phyloP scores from a whole-genome alignment of 139 green algal genomes.

The Tetratostichococcus sp. region DNA sequence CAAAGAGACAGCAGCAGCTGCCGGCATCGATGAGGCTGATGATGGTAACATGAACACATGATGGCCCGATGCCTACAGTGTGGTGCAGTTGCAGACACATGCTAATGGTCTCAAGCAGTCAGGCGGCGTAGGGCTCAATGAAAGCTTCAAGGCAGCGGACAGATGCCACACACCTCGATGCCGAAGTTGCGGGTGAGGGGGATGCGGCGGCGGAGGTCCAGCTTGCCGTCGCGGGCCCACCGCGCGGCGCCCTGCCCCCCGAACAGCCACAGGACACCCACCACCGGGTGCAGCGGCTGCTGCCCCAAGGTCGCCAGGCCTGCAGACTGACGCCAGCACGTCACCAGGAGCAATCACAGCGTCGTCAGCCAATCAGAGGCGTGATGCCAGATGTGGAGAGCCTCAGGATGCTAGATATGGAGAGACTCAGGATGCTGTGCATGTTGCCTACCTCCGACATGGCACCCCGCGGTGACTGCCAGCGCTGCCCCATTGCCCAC shows the following conservation, averaged over 20 bases:
- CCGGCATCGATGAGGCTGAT: no score
- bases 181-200: constrained; percentile 4
- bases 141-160: no score
- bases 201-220: constrained; percentile 4
- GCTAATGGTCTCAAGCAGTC: no score
- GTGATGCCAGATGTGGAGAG: no score
- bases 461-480: not conserved
- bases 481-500: not conserved
- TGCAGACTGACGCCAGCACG: not conserved
- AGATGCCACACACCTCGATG: constrained; percentile 19
- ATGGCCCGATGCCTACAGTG: no score
- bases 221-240: constrained; percentile 5
- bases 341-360: no score
- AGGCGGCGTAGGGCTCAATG: no score
- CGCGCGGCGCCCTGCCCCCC: constrained; percentile 11
- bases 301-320: not conserved
- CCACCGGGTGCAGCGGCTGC: constrained; percentile 3
- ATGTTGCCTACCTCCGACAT: not conserved
- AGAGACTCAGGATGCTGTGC: no score
- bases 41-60: no score
- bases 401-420: no score
- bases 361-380: no score
- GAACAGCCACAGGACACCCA: constrained; percentile 11
- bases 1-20: not conserved
- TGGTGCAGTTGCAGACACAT: no score